Evolutionary conservation across 2,329 filamentous ascomycete genomes (phyloP).

Genomic region (Ascochyta lentis): DNA sequence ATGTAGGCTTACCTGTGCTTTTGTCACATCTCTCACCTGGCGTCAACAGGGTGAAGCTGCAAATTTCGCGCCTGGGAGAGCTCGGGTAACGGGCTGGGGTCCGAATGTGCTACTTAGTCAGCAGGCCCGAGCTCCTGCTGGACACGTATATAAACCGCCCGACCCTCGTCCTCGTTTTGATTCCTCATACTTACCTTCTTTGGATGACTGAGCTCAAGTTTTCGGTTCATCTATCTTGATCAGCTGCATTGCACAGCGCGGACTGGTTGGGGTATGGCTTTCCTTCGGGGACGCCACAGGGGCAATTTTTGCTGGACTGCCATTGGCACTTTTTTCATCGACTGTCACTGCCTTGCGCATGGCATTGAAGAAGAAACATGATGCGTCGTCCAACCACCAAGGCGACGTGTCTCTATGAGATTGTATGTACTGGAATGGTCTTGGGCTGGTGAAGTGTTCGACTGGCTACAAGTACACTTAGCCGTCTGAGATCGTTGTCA

Average conservation of each 20-base stretch:
- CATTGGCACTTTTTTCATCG: slow-evolving; percentile 46
- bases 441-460: too few species aligned
- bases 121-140: not conserved
- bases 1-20: slow-evolving; percentile 17
- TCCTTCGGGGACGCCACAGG: slow-evolving; percentile 46
- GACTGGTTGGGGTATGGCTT: slow-evolving; percentile 41
- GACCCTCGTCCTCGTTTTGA: not conserved
- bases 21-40: slow-evolving; percentile 12
- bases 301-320: slow-evolving; percentile 40
- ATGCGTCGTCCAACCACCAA: not conserved
- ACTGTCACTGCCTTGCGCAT: slow-evolving; percentile 37
- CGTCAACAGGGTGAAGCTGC: slow-evolving; percentile 5
- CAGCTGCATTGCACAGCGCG: slow-evolving; percentile 49
- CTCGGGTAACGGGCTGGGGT: not conserved
- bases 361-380: slow-evolving; percentile 46
- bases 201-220: slow-evolving; percentile 41
- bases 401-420: not conserved
- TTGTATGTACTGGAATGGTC: too few species aligned
- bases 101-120: not conserved
- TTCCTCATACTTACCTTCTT: slow-evolving; percentile 44
- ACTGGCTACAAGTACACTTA: too few species aligned
- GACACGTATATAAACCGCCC: not conserved
- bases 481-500: too few species aligned
- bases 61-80: not conserved
- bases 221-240: slow-evolving; percentile 35